Base-by-base conservation (phyloP, 2,329 filamentous ascomycete species). In the Hymenoscyphus scutula region DNA sequence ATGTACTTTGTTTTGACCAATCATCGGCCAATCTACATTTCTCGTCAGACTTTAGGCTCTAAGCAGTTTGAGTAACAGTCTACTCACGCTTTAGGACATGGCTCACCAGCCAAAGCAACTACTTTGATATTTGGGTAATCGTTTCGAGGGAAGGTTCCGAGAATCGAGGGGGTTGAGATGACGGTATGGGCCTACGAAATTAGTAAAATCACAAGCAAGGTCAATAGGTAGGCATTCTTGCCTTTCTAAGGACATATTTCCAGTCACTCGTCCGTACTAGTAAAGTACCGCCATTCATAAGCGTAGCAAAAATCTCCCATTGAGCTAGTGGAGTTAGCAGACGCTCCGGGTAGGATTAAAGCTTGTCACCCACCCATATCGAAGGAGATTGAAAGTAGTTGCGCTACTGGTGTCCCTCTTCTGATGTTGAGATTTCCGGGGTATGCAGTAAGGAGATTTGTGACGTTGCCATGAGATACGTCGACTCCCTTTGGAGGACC, bases 401-500 rank as follows among this genome's bases (percentile, higher is more conserved):
- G 82, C 2, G 80, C 82, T 7, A 86, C 83, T 13, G 78, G 78
- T 11, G 77, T 80, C 13, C 83, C 83, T 1, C 76, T 72, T 11
- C 68, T 73, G 58, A 86, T 81, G 2, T 78, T 80, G 17, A 87
- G 70, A 62, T 78, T 79, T 5, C 80, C 82, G 0, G 84, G 83
- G 25, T 77, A 76, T 29, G 80, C 71, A 61, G 80, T 79, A 5
- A 85, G 73, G 11, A 84, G 74, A 70, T 86, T 86, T 17, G 80
- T 78, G 19, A 85, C 81, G 66, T 84, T 83, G 38, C 72, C 72
- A 64, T 87, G 84, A 19, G 78, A 80, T 25, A 86, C 78, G 70
- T 86, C 81, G 8, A 95, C 92, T 72, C 92, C 92, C 81, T 97
- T 97, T 58, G 92, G 92, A 6, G 89, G 82, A 53, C 92, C 92